Percentiles rank a stretch among this genome's conserved stretches.
These are phyloP conservation scores for Castanea mollissima DNA, from an alignment of 306 rosid genomes.

Conservation along the genomic window DNA sequence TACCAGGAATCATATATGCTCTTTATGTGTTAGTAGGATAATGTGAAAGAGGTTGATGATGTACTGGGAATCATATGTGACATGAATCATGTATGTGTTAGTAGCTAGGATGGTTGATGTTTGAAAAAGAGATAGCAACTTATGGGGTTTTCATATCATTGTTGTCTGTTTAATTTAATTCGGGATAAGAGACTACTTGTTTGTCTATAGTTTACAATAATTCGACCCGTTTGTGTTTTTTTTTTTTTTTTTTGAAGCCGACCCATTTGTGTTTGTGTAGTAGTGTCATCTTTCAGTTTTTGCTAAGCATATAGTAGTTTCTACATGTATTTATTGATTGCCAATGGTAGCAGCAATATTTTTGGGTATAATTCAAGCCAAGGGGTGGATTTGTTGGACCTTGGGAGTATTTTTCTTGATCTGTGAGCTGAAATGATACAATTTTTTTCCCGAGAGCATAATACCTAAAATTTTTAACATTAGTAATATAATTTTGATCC, in stretches of 20 bases:
- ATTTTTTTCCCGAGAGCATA: too few relatives aligned
- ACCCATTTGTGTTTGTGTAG: not conserved
- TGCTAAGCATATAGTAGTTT: not conserved
- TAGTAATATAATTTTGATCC: too few relatives aligned
- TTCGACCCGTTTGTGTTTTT: not conserved
- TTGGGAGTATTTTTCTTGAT: too few relatives aligned
- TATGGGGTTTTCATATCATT: not conserved
- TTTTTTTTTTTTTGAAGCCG: not conserved
- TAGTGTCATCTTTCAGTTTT: not conserved
- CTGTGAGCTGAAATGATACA: too few relatives aligned
- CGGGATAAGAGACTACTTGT: not conserved
- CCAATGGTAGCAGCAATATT: too few relatives aligned
- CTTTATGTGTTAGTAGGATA: constrained; percentile 57
- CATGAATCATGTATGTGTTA: constrained; percentile 3
- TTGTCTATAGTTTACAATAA: not conserved
- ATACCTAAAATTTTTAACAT: too few relatives aligned
- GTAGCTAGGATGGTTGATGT: not conserved
- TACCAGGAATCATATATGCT: constrained; percentile 75
- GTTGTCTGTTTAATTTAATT: not conserved
- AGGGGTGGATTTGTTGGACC: too few relatives aligned
- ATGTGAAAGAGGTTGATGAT: not conserved
- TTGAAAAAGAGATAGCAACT: not conserved
- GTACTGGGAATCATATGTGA: not conserved
- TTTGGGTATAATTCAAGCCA: too few relatives aligned
- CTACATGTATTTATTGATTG: too few relatives aligned